Evolutionary conservation across 2,329 filamentous ascomycete species (phyloP), one percentile per base, ranked within the genome.

Genomic region (Penicillium oxalicum): DNA sequence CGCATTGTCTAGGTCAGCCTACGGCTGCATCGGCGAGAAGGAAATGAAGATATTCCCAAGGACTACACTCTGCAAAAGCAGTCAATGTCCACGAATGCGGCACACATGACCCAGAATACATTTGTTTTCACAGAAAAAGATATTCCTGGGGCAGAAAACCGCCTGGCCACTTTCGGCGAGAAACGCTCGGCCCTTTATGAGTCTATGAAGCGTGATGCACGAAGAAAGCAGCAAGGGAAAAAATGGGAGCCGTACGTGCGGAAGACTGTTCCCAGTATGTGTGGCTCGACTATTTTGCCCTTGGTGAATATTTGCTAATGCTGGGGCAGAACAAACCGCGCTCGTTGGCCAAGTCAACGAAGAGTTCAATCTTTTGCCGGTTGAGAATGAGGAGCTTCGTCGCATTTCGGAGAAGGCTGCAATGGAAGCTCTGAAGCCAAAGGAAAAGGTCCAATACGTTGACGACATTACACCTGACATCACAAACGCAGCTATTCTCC

Each of bases 121-220:
- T 95, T 87, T 65, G 76, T 97, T 48, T 98, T 98, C 65, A 90
- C 87, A 36, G 93, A 98, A 70, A 90, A 95, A 67, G 89, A 97
- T 62, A 78, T 95, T 24, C 87, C 90, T 0, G 88, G 88, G 34
- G 90, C 83, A 71, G 78, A 77, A 52, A 72, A 73, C 40, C 70
- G 70, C 13, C 62, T 69, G 45, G 65, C 70, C 13, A 61, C 68
- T 18, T 73, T 73, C 47, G 71, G 70, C 35, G 69, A 72, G 50
- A 65, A 63, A n/a, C 67, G 71, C 43, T 74, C 72, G n/a, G 70
- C 69, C 37, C 60, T 75, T 26, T 74, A 74, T 50, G 71, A 75
- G 55, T 62, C 70, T 26, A 69, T 69, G 63, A 73, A 73, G 59
- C 66, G 71, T 11, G 72, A 75, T 41, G 64, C 66, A 36, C 67